Base-by-base conservation (phyloP, 163 green algal genomes). In the Picocystis sp. region DNA sequence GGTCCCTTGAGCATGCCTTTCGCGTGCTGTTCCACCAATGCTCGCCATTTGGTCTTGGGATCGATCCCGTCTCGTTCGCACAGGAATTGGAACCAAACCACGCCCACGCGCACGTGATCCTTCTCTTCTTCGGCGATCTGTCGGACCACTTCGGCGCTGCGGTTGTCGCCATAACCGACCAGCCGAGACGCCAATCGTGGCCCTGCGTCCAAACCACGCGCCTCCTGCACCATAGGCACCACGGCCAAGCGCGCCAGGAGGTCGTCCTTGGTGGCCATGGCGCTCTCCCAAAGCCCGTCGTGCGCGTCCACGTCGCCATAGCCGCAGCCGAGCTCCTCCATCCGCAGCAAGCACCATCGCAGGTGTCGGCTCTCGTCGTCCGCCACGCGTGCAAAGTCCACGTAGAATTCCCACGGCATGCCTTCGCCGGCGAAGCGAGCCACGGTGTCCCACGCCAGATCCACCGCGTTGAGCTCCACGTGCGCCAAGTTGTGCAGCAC, bases 301-400 rank as follows among this genome's bases (percentile, higher is more conserved):
- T 95, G 86, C 1, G 82, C 82, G 9, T 70, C 66, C 74, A 94
- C 87, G 69, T 82, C 71, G 10, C 82, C 86, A 54, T 47, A 58
- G 15, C 15, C n/a, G 44, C 56, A 53, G 22, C 62, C 79, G 12
- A 93, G 67, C 75, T 94, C 87, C 3, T 43, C 33, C 55, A 96
- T 48, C 0, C 87, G 77, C 70, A 93, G 80, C 43, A 86, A 62
- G 70, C 81, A 93, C 76, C 81, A 87, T 2, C 57, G 48, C 22
- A 96, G 73, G 67, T 96, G 87, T 11, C 86, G 67, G 11, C 52
- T 66, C 64, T 96, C 87, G 53, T 96, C 87, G 60, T 93, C 87
- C 3, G 85, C 87, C 29, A 95, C 81, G 8, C 74, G 61, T 3
- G 76, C 78, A 76, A 94, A 94, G 58, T 94, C 83, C 21, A 63